Evolutionary conservation across 495 filamentous ascomycete genomes (phyloP), one percentile per base, ranked within the genome.

Genomic region (Penicillium canescens): DNA sequence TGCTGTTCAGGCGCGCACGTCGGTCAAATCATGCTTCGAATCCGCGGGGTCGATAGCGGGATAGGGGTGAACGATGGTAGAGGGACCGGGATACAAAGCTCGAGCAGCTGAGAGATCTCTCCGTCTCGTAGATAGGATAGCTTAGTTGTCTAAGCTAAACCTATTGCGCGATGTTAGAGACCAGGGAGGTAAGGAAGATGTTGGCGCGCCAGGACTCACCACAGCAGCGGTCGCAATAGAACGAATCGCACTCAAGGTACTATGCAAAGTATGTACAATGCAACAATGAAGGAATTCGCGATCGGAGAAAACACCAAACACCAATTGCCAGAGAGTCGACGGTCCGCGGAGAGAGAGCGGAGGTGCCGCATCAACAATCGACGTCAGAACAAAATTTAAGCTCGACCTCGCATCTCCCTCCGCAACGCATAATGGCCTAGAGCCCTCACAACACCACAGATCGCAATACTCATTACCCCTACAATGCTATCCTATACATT

Each of bases 351-450:
- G 57, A 55, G 56, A 42, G 45, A 65, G 57, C 60, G 59, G 62
- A 62, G 59, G 51, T 67, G 48, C 57, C 53, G 54, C 52, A 65
- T 60, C 57, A 67, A 65, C 59, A 65, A 63, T 66, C 65, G 65
- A 68, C 65, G 65, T 66, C 65, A 68, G 65, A 61, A 59, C 59
- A 59, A 62, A 62, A 63, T 55, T 62, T 50, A 42, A 35, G 49
- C 39, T 49, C 46, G 38, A 26, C 28, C 28, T 31, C 28, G 28
- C 44, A 38, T 21, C 39, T 42, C 20, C 21, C 50, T 40, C 44
- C 51, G n/a, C 41, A 18, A 51, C 41, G 52, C 39, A 59, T 26
- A 40, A 58, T 51, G 57, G 34, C 20, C 42, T 59, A 51, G 21
- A 37, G 34, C 40, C 24, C 34, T 40, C 26, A 4, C 33, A 31